Base-by-base conservation (phyloP, 1,284 basidiomycete genomes). In the Cryptococcus amylolentus region DNA sequence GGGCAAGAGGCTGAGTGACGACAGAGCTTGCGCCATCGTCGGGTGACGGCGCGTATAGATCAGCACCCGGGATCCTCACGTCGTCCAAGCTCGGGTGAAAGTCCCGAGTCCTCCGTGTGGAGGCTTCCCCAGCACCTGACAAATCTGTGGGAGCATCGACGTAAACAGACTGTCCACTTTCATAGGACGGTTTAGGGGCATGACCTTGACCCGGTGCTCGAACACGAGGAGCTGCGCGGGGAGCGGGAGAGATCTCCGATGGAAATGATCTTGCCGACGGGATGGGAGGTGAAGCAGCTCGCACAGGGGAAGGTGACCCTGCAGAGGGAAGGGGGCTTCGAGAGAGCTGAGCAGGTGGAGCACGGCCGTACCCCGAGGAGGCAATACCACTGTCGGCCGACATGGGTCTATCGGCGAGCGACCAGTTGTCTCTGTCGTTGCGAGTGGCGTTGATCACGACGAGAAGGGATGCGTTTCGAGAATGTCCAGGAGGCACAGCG, bases 331-430 rank as follows among this genome's bases (percentile, higher is more conserved):
- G n/a, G 10, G 8, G 26, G 12, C 39, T 38, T 38, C n/a, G n/a
- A 35, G 20, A 37, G n/a, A 27, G 10, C 14, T 38, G 18, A 8
- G 20, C 43, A 12, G 50, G 39, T 10, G 42, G 40, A 9, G n/a
- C 41, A 10, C 41, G 51, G 28, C 51, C 26, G 43, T 26, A 35
- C 31, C 31, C 31, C 31, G 31, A 35, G 31, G 31, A 35, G 6
- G 31, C 31, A 35, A 35, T 10, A 35, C 31, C 14, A 16, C 52
- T 28, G 31, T 53, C 38, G 27, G 5, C 16, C 16, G 46, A 27
- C 28, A 35, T 27, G 47, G 54, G 16, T 18, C 41, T 42, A 12
- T 59, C 54, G 26, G 56, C 46, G 38, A 59, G 20, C 14, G 48
- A 52, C 54, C 54, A 59, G 23, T 27, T 18, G 16, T 52, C 54